Evolutionary conservation across 768 basidiomycete species (phyloP).

Genomic region (Phanerodontia chrysosporium): DNA sequence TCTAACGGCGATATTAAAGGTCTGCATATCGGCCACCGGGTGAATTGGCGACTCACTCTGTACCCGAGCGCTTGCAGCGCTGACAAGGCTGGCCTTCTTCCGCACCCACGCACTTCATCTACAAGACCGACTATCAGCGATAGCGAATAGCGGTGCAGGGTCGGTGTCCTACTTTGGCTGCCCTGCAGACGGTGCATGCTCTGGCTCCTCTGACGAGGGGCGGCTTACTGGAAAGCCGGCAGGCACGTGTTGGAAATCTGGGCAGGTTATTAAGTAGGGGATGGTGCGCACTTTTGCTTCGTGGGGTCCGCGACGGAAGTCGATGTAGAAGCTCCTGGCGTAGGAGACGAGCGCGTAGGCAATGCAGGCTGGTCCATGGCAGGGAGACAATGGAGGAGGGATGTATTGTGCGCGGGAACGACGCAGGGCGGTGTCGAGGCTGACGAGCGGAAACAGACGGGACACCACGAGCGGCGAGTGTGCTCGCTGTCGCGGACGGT

Average conservation of each 20-base stretch:
- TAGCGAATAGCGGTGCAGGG: slow-evolving; percentile 6
- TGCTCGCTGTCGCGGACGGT: background rate
- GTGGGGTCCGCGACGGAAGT: background rate
- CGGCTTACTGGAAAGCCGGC: slow-evolving; percentile 24
- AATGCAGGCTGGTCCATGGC: slow-evolving; percentile 4
- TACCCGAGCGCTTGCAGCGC: slow-evolving; percentile 76
- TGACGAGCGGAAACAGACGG: slow-evolving; percentile 11
- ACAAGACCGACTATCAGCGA: slow-evolving; percentile 11
- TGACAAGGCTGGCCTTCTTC: slow-evolving; percentile 84
- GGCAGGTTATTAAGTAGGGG: background rate
- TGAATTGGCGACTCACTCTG: slow-evolving; percentile 47
- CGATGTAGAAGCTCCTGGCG: background rate
- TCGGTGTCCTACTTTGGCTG: slow-evolving; percentile 14
- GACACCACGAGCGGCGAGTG: slow-evolving; percentile 15
- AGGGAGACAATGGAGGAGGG: slow-evolving; percentile 37
- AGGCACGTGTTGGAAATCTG: slow-evolving; percentile 7
- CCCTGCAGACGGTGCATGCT: slow-evolving; percentile 76
- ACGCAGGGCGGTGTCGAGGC: background rate
- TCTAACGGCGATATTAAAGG: slow-evolving; percentile 32
- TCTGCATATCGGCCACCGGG: background rate
- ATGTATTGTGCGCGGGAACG: slow-evolving; percentile 44
- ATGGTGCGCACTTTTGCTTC: slow-evolving; percentile 3
- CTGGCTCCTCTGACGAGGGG: slow-evolving; percentile 47
- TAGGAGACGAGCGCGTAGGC: background rate
- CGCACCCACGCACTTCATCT: slow-evolving; percentile 93